These are phyloP conservation scores for Aspergillus chevalieri DNA, from an alignment of 2,329 filamentous ascomycete species.

Conservation along the genomic window DNA sequence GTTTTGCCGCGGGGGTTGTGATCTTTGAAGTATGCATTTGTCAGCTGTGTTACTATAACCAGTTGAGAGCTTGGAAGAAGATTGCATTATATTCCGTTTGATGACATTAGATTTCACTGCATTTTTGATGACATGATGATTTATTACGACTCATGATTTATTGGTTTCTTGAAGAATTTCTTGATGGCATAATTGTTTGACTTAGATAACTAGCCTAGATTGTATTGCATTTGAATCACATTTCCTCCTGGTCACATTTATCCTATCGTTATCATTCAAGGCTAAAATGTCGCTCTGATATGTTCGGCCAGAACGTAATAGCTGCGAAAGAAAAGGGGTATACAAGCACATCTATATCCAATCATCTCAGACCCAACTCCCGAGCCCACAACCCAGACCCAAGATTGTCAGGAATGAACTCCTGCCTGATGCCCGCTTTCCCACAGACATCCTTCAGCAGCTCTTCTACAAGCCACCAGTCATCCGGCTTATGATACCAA, in stretches of 20 bases:
- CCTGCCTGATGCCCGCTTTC: background rate
- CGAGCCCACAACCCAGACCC: background rate
- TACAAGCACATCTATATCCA: too few relatives aligned
- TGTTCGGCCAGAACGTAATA: too few relatives aligned
- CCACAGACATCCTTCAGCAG: background rate
- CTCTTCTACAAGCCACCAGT: background rate
- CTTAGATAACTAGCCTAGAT: too few relatives aligned
- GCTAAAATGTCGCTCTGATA: too few relatives aligned
- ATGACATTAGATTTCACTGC: background rate
- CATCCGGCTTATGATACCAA: background rate
- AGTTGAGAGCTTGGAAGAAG: too few relatives aligned
- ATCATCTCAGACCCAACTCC: too few relatives aligned
- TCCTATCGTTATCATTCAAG: too few relatives aligned
- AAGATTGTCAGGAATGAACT: background rate
- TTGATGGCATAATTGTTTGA: background rate
- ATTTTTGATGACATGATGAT: background rate
- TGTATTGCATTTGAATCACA: too few relatives aligned
- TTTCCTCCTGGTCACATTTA: too few relatives aligned
- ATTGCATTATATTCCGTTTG: background rate
- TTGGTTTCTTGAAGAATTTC: background rate
- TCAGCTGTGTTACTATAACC: background rate
- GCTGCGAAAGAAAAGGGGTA: too few relatives aligned
- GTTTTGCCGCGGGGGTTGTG: background rate
- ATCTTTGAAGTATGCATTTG: background rate
- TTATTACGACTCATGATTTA: background rate